Evolutionary conservation across 176 grass and related monocot species (phyloP), one percentile per base, ranked within the genome.

Genomic region (Carex scoparia): DNA sequence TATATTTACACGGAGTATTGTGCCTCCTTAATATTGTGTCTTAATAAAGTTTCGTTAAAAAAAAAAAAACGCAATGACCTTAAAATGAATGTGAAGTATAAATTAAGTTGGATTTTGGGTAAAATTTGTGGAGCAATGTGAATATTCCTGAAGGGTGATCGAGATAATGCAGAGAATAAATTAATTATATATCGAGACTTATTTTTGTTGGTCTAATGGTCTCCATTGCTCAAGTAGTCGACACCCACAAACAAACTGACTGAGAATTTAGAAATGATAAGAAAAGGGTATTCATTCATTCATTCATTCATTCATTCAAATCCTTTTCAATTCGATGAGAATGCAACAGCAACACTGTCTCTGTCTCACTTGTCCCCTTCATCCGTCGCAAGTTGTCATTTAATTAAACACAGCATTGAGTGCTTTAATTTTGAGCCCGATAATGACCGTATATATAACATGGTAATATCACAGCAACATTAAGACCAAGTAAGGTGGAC

Each of bases 301-400:
- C 23, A 23, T 23, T 23, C 23, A 23, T 23, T 23, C 12, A 23
- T 61, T 62, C 54, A 61, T 80, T 40, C 7, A 80, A 37, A 7
- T 80, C 78, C 46, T 80, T 81, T 42, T 42, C 79, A 5, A 62
- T 81, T 62, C 16, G 15, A 81, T 81, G 78, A 60, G 56, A 81
- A 76, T 74, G 16, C 40, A 74, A 74, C 19, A 76, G 16, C 40
- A 74, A 74, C 19, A 76, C 4, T 13, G 72, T 40, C 38, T 40
- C 38, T 40, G 38, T 40, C 38, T 40, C 11, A 76, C 7, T 72
- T 55, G 23, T 32, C 46, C 71, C 70, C 44, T 1, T 76, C 72
- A 31, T 1, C 2, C 5, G 6, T 53, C 46, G 16, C 72, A 76
- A 76, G 48, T 76, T 30, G 72, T 31, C 72, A 56, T 30, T 76